These are phyloP conservation scores for Silybum marianum DNA, from an alignment of 129 eudicot species.

Conservation along the genomic window DNA sequence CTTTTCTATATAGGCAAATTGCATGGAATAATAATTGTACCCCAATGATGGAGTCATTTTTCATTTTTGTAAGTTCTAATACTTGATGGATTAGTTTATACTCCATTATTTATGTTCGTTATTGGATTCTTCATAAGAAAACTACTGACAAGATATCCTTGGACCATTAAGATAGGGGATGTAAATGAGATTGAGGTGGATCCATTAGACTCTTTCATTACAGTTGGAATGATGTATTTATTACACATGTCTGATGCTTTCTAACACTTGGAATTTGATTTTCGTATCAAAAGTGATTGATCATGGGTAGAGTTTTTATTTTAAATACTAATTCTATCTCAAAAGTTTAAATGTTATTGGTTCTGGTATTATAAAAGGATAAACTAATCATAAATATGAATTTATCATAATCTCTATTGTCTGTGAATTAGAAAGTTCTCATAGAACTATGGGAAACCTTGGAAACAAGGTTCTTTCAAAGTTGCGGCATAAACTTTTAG, in stretches of 20 bases:
- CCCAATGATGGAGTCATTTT: background rate
- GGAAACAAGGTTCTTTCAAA: background rate
- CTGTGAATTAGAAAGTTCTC: background rate
- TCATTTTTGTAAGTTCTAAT: background rate
- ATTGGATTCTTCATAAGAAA: background rate
- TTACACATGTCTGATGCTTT: background rate
- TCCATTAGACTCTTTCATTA: background rate
- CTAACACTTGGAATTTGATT: too few species aligned
- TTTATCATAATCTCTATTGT: background rate
- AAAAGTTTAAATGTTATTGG: background rate
- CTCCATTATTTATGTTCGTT: too few species aligned
- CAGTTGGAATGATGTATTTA: background rate
- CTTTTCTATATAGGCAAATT: background rate
- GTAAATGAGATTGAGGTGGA: background rate
- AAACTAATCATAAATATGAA: background rate
- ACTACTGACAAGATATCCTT: too few species aligned
- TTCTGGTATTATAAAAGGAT: too few species aligned
- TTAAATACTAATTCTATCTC: too few species aligned
- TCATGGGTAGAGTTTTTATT: too few species aligned
- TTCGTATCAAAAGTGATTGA: too few species aligned
- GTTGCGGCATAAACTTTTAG: background rate
- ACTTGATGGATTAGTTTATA: background rate
- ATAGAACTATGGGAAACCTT: background rate
- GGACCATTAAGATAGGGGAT: background rate
- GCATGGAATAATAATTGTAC: background rate